Evolutionary conservation across 2,329 filamentous ascomycete species (phyloP).

Genomic region (Helicocarpus griseus): DNA sequence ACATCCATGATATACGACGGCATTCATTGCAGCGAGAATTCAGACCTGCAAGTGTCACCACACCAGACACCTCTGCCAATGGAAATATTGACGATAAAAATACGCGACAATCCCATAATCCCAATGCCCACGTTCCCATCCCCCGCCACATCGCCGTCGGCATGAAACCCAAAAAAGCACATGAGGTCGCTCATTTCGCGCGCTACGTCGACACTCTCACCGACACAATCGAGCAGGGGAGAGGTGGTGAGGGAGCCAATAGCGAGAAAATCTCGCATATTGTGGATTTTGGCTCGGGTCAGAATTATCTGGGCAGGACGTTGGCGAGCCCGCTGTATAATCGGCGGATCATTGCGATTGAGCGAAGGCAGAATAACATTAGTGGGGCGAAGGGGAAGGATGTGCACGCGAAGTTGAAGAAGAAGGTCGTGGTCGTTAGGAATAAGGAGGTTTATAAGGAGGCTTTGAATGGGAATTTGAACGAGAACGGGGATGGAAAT

Average conservation of each 20-base stretch:
- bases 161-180: constrained; percentile 93
- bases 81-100: constrained; percentile 36
- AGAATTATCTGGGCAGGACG: constrained; percentile 88
- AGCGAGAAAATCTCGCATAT: constrained; percentile 66
- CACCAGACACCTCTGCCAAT: not conserved
- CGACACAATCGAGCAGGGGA: constrained; percentile 42
- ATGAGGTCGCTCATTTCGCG: constrained; percentile 89
- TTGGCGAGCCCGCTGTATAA: constrained; percentile 80
- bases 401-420: constrained; percentile 64
- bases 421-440: constrained; percentile 71
- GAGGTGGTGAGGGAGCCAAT: constrained; percentile 26
- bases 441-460: constrained; percentile 40
- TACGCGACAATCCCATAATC: constrained; percentile 17
- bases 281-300: constrained; percentile 90
- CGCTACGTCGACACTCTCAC: constrained; percentile 66
- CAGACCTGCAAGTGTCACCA: constrained; percentile 24
- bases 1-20: constrained; percentile 60
- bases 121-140: no score
- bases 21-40: constrained; percentile 60
- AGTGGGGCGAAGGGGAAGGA: constrained; percentile 76
- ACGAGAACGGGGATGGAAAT: constrained; percentile 5
- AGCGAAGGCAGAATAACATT: constrained; percentile 79
- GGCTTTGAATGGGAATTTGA: constrained; percentile 3
- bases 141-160: constrained; percentile 68
- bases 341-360: constrained; percentile 79